Evolutionary conservation across 768 basidiomycete genomes (phyloP).

Genomic region (Cubamyces sp.): DNA sequence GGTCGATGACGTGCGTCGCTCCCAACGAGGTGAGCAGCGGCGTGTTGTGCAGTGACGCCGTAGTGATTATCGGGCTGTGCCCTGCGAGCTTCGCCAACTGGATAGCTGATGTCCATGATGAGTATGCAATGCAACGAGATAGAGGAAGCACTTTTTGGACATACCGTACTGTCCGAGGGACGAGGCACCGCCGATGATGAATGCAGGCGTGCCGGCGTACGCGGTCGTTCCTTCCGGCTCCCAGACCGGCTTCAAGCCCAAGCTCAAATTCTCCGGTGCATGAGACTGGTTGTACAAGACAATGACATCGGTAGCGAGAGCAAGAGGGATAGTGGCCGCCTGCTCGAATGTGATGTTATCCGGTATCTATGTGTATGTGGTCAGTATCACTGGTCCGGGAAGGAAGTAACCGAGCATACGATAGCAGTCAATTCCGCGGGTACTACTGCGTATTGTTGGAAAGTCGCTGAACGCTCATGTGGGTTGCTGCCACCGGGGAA

Average conservation of each 20-base stretch:
- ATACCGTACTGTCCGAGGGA: constrained; percentile 35
- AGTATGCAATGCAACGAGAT: neutral
- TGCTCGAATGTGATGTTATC: constrained; percentile 35
- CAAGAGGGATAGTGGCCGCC: constrained; percentile 38
- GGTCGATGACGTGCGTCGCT: constrained; percentile 35
- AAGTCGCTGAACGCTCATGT: constrained; percentile 10
- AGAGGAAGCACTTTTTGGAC: neutral
- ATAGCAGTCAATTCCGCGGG: constrained; percentile 23
- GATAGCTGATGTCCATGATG: constrained; percentile 25
- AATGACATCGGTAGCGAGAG: constrained; percentile 35
- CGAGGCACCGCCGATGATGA: constrained; percentile 34
- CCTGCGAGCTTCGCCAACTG: constrained; percentile 34
- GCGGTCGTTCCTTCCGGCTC: constrained; percentile 19
- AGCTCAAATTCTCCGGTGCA: neutral
- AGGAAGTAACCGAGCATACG: constrained; percentile 5
- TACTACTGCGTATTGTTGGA: constrained; percentile 27
- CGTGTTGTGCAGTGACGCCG: constrained; percentile 32
- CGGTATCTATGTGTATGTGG: constrained; percentile 30
- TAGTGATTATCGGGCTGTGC: constrained; percentile 36
- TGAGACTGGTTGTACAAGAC: constrained; percentile 33
- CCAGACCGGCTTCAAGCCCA: constrained; percentile 21
- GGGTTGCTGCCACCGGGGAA: constrained; percentile 27
- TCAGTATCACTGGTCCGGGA: neutral
- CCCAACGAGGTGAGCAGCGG: constrained; percentile 27
- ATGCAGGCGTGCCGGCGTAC: constrained; percentile 28